These are phyloP conservation scores for Fusarium sp. DNA, from an alignment of 2,329 filamentous ascomycete genomes.

Conservation along the genomic window DNA sequence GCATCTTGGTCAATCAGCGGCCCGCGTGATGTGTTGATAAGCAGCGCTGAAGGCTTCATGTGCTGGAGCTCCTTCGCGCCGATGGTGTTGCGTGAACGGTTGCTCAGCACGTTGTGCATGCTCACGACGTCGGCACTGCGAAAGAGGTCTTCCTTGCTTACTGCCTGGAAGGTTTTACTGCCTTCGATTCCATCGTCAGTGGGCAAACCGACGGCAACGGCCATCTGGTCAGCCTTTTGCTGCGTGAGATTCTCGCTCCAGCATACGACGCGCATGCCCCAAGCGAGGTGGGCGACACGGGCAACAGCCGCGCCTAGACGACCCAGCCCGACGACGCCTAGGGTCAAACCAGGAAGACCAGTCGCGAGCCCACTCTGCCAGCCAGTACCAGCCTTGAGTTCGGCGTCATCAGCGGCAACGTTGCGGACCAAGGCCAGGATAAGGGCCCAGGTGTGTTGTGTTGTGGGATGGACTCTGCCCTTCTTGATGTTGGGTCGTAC, in stretches of 20 bases:
- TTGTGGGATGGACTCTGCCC: conserved; percentile 59
- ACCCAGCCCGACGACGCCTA: conserved; percentile 72
- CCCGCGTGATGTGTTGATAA: conserved; percentile 2
- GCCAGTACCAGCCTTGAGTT: not conserved
- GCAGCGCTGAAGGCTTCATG: conserved; percentile 4
- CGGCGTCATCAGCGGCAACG: conserved; percentile 55
- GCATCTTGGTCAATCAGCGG: not conserved
- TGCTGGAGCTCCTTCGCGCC: not conserved
- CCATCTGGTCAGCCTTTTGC: conserved; percentile 61
- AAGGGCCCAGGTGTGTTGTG: conserved; percentile 68
- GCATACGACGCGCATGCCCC: conserved; percentile 73
- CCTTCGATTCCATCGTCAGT: not conserved
- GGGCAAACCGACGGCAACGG: not conserved
- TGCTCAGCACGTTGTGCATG: conserved; percentile 7
- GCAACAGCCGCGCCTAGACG: conserved; percentile 62
- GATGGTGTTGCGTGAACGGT: not conserved
- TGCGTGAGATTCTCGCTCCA: conserved; percentile 76
- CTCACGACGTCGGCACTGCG: conserved; percentile 2
- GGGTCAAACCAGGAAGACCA: conserved; percentile 66
- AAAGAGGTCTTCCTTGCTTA: conserved; percentile 7
- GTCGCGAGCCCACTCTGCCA: not conserved
- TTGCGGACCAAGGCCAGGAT: conserved; percentile 69
- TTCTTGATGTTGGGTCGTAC: conserved; percentile 16
- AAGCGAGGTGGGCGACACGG: conserved; percentile 68
- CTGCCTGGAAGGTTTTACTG: not conserved